Conservation (phyloP, 163 green algal genomes). For the Smithsoniella earleae region DNA sequence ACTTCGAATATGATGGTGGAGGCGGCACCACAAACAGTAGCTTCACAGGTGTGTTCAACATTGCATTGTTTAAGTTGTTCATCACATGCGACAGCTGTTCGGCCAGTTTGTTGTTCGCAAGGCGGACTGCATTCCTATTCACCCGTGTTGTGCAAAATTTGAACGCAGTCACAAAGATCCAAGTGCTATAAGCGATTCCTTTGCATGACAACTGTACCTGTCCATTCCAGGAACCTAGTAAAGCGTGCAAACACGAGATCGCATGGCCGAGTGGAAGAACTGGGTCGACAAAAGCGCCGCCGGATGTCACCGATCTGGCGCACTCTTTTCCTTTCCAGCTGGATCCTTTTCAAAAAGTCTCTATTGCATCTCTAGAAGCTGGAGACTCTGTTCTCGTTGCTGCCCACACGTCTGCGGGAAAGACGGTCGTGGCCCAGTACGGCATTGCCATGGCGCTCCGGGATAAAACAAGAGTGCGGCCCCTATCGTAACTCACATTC, state of each 20-base stretch:
- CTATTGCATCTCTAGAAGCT: constrained; percentile 71
- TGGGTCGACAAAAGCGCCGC: constrained; percentile 39
- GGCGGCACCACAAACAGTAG: too few species aligned
- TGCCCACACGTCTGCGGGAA: constrained; percentile 91
- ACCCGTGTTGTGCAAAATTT: too few species aligned
- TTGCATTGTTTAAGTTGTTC: too few species aligned
- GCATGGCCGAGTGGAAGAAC: constrained; percentile 47
- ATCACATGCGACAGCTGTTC: too few species aligned
- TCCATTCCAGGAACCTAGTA: too few species aligned
- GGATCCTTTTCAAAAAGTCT: constrained; percentile 88
- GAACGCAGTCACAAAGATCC: too few species aligned
- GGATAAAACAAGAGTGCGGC: constrained; percentile 56
- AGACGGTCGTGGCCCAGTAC: constrained; percentile 96
- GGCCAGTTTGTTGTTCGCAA: too few species aligned
- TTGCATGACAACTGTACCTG: too few species aligned
- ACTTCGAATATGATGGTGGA: too few species aligned
- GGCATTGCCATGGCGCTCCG: constrained; percentile 82
- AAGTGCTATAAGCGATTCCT: too few species aligned
- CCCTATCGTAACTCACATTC: not conserved
- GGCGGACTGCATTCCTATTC: too few species aligned
- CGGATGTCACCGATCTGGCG: constrained; percentile 35
- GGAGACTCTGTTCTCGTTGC: constrained; percentile 77
- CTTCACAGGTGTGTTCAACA: too few species aligned
- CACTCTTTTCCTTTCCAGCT: constrained; percentile 83
- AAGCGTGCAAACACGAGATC: constrained; percentile 78